Evolutionary conservation across 441 rosid genomes (phyloP).

Genomic region (Pelargonium australe): DNA sequence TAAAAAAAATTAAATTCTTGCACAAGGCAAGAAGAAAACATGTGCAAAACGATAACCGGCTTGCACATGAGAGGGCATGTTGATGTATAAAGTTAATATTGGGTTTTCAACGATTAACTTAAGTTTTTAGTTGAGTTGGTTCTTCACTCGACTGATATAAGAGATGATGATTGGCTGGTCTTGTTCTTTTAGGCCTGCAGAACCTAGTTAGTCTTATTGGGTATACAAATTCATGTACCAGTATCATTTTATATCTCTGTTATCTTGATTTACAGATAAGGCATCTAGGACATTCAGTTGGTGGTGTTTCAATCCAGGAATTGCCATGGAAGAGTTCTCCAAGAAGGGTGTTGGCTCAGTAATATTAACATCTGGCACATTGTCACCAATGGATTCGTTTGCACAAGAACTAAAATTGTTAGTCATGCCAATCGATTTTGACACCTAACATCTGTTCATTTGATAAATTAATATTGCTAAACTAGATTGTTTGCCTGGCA

Average conservation of each 20-base stretch:
- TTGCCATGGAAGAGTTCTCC: slow-evolving; percentile 82
- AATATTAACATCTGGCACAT: slow-evolving; percentile 88
- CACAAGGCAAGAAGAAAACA: no score
- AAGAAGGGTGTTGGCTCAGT: slow-evolving; percentile 74
- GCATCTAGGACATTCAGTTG: slow-evolving; percentile 81
- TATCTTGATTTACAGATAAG: slow-evolving; percentile 50
- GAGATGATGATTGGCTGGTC: slow-evolving; percentile 5
- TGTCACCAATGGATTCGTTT: slow-evolving; percentile 90
- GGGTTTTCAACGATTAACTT: no score
- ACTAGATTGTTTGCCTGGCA: slow-evolving; percentile 18
- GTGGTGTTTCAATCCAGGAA: slow-evolving; percentile 99
- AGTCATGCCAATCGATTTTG: slow-evolving; percentile 27
- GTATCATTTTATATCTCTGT: slow-evolving; percentile 6
- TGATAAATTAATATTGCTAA: slow-evolving; percentile 22
- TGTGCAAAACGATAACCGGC: no score
- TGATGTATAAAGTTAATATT: no score
- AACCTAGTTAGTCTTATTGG: neutral
- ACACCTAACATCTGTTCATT: slow-evolving; percentile 15
- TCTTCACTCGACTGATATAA: neutral
- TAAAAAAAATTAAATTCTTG: no score
- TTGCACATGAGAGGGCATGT: no score
- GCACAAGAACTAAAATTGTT: slow-evolving; percentile 87
- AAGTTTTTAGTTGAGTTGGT: no score
- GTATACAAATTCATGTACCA: slow-evolving; percentile 8
- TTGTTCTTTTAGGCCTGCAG: neutral